Evolutionary conservation across 1,284 basidiomycete species (phyloP), one percentile per base, ranked within the genome.

Genomic region (Leccinum insolens): DNA sequence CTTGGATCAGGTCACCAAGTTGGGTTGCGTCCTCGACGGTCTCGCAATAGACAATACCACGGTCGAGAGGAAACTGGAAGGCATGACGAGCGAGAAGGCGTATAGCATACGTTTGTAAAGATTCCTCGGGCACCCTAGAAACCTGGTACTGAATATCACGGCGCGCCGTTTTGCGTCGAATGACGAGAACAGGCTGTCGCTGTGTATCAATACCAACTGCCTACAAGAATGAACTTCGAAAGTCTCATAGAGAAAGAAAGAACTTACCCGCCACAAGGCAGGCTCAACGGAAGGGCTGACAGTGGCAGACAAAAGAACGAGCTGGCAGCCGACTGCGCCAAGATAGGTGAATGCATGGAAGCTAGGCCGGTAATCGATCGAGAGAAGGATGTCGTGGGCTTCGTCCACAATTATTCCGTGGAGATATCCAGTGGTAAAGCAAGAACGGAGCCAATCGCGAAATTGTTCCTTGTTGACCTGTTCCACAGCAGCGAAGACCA

Each of bases 41-140:
- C 14, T 67, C 66, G 25, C 62, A 66, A 15, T 60, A 66, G 7
- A 66, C 60, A 37, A 65, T 61, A 3, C 65, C 60, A 28, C 11
- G 60, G 20, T 65, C 46, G 25, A 28, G 31, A 7, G 46, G 46
- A 14, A 46, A 65, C 3, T 28, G 12, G 49, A 65, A 61, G 8
- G 5, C 55, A 20, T 65, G 46, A 5, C 17, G 22, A 25, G 3
- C 7, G 15, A 64, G 37, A 2, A 64, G n/a, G 15, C 20, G 37
- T 3, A 28, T 31, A 34, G 28, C 58, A 31, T 59, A 7, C 8
- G 6, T 34, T 31, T 59, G 58, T 31, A 34, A 34, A 7, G 20
- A 31, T 31, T 59, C 58, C 15, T 59, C 28, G 20, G 58, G 28
- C 9, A 59, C 28, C 28, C 58, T 8, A 59, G 58, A 59, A 34